These are phyloP conservation scores for Ceratobasidium sp. DNA, from an alignment of 1,284 basidiomycete species.

Conservation along the genomic window DNA sequence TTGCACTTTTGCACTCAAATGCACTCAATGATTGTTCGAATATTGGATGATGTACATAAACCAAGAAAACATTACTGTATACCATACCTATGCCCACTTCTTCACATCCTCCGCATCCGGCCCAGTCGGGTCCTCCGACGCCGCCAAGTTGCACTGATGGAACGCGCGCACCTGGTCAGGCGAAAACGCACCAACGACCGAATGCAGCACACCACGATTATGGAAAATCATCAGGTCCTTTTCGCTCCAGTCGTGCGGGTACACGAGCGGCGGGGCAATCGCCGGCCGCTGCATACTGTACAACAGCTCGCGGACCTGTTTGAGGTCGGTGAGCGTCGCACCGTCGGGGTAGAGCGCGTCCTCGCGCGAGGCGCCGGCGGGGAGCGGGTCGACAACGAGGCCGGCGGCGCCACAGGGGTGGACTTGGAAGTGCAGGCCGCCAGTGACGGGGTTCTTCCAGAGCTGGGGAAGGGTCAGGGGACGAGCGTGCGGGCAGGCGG, in stretches of 20 bases:
- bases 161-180: slow-evolving; percentile 77
- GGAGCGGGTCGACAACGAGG: slow-evolving; percentile 71
- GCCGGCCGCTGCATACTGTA: slow-evolving; percentile 85
- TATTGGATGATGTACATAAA: neutral
- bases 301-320: slow-evolving; percentile 74
- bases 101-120: slow-evolving; percentile 71
- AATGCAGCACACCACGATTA: slow-evolving; percentile 80
- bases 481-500: too few relatives aligned
- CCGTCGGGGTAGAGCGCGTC: slow-evolving; percentile 79
- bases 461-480: slow-evolving; percentile 58
- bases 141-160: slow-evolving; percentile 82
- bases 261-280: slow-evolving; percentile 68
- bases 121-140: slow-evolving; percentile 73
- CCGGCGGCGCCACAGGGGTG: slow-evolving; percentile 72
- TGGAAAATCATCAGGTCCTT: slow-evolving; percentile 76
- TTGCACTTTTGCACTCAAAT: neutral
- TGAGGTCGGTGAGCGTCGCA: slow-evolving; percentile 73
- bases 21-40: neutral
- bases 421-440: slow-evolving; percentile 79
- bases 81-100: slow-evolving; percentile 63
- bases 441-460: slow-evolving; percentile 88
- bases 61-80: neutral
- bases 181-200: slow-evolving; percentile 78
- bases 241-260: slow-evolving; percentile 62
- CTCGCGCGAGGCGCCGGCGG: slow-evolving; percentile 62